Percentiles rank a stretch among this genome's conserved stretches.
Evolutionary conservation across 2,329 filamentous ascomycete species (phyloP).

Genomic region (Fusarium siculi): DNA sequence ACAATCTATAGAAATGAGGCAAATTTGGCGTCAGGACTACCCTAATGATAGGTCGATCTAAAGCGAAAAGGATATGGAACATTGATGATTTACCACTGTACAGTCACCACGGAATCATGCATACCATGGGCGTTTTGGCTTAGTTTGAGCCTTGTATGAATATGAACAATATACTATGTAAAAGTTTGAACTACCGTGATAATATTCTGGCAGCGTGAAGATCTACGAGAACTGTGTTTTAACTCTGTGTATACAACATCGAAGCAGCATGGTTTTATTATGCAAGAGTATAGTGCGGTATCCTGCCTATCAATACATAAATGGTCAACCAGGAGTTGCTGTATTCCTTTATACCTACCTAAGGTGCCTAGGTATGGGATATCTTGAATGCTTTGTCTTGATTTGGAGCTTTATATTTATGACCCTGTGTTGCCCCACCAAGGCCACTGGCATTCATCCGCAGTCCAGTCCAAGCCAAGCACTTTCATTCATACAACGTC

Average conservation of each 20-base stretch:
- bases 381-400: not conserved
- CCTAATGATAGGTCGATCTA: slow-evolving; percentile 49
- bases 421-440: slow-evolving; percentile 36
- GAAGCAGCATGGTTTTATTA: not conserved
- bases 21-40: slow-evolving; percentile 56
- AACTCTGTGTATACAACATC: not conserved
- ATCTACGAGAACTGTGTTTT: not conserved
- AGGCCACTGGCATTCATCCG: slow-evolving; percentile 18
- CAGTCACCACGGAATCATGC: slow-evolving; percentile 46
- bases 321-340: not conserved
- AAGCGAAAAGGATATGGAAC: slow-evolving; percentile 25
- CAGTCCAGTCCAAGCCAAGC: slow-evolving; percentile 17
- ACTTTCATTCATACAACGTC: slow-evolving; percentile 43
- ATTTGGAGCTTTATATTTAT: slow-evolving; percentile 18
- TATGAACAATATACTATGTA: slow-evolving; percentile 32
- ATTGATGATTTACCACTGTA: slow-evolving; percentile 43
- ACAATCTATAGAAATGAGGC: slow-evolving; percentile 55
- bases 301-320: not conserved
- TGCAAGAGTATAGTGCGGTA: not conserved
- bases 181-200: not conserved
- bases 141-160: slow-evolving; percentile 45
- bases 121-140: slow-evolving; percentile 50
- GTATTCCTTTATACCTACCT: not conserved
- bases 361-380: not conserved
- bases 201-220: not conserved